phyloP scores from a whole-genome alignment of 2,329 filamentous ascomycete genomes.

The Zopfia rhizophila region DNA sequence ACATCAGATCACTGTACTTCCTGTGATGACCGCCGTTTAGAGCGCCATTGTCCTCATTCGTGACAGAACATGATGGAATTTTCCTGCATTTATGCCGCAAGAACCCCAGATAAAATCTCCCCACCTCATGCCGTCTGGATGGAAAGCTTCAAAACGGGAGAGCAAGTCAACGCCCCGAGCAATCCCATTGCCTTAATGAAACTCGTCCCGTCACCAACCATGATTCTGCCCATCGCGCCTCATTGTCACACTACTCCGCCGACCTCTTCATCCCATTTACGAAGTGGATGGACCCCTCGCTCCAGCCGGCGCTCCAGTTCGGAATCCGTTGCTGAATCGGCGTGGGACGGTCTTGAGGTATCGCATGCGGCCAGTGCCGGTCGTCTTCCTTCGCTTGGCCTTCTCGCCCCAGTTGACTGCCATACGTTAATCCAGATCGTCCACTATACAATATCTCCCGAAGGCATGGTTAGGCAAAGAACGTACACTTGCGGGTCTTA shows the following conservation, averaged over 20 bases:
- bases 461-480: constrained; percentile 12
- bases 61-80: constrained; percentile 54
- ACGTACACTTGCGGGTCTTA: constrained; percentile 99
- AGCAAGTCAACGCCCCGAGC: constrained; percentile 51
- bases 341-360: constrained; percentile 93
- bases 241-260: constrained; percentile 33
- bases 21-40: too few species aligned
- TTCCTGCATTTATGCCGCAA: constrained; percentile 50
- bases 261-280: constrained; percentile 29
- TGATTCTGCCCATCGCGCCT: constrained; percentile 39
- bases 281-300: constrained; percentile 70
- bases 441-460: constrained; percentile 6
- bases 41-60: constrained; percentile 49
- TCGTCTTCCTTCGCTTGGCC: constrained; percentile 99
- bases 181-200: constrained; percentile 46
- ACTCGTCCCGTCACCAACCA: constrained; percentile 37
- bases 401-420: constrained; percentile 99
- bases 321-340: constrained; percentile 98
- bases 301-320: constrained; percentile 85
- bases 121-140: constrained; percentile 42
- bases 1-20: too few species aligned
- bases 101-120: constrained; percentile 39
- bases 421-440: constrained; percentile 40
- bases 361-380: constrained; percentile 94
- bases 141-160: constrained; percentile 43